phyloP scores from a whole-genome alignment of 495 filamentous ascomycete species.

The Penicillium cosmopolitanum region DNA sequence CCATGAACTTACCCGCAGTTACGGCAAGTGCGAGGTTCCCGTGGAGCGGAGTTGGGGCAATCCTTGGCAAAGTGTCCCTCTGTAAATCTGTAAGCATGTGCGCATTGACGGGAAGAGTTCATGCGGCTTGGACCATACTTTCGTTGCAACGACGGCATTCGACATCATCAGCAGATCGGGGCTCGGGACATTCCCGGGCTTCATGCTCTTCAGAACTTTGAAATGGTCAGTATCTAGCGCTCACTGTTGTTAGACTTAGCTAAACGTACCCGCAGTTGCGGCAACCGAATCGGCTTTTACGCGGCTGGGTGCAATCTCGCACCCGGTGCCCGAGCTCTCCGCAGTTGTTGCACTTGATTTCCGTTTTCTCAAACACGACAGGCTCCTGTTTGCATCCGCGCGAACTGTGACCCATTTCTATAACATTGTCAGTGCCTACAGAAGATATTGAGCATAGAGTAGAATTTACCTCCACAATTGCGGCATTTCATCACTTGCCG shows the following conservation, averaged over 20 bases:
- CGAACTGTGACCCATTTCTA: slow-evolving; percentile 73
- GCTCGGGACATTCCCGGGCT: slow-evolving; percentile 67
- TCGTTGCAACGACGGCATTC: slow-evolving; percentile 81
- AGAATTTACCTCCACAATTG: slow-evolving; percentile 64
- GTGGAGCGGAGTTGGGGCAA: slow-evolving; percentile 63
- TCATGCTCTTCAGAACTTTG: slow-evolving; percentile 60
- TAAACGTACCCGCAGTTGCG: slow-evolving; percentile 75
- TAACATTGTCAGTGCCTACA: slow-evolving; percentile 14
- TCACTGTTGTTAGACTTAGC: neutral
- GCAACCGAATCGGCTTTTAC: slow-evolving; percentile 67
- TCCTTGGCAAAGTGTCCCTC: slow-evolving; percentile 84
- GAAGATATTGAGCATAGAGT: neutral
- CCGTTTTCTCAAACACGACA: slow-evolving; percentile 46
- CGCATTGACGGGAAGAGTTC: neutral
- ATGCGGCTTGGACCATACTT: slow-evolving; percentile 45
- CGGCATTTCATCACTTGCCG: slow-evolving; percentile 67
- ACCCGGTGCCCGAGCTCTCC: slow-evolving; percentile 68
- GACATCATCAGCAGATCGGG: slow-evolving; percentile 69
- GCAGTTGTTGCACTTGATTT: slow-evolving; percentile 79
- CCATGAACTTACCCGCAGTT: slow-evolving; percentile 60
- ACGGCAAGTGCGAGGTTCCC: slow-evolving; percentile 56
- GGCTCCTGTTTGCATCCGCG: slow-evolving; percentile 68
- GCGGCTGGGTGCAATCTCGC: slow-evolving; percentile 67
- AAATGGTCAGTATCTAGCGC: slow-evolving; percentile 18
- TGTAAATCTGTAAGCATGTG: slow-evolving; percentile 31